Base-by-base conservation (phyloP, 2,329 filamentous ascomycete species). In the Penicillium aurantiogriseum region DNA sequence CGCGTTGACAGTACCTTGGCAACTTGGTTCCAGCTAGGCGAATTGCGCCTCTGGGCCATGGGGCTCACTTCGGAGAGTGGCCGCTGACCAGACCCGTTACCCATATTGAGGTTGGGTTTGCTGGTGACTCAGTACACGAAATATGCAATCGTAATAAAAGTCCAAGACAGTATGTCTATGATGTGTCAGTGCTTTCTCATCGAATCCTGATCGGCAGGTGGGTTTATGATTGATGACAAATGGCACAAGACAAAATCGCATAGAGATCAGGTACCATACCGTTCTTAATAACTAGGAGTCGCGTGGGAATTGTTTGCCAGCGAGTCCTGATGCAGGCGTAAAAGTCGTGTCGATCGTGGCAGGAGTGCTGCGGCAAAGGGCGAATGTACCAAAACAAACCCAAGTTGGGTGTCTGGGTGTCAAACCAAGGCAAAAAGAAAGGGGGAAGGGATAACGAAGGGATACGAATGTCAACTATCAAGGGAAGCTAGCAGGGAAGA, bases 41-140 rank as follows among this genome's bases (percentile, higher is more conserved):
- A 97, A 79, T 97, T 97, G 69, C 92, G 85, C 72, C 93, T 86
- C 75, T 87, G 88, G 77, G 92, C 91, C 61, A 89, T 89, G 51
- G 90, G 89, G 67, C 89, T 91, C 71, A 99, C 87, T 79, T 99
- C 94, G 61, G 91, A 90, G 63, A 99, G 83, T 57, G 94, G 90
- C 68, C 89, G 87, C 71, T 88, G 84, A 83, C 74, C 75, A 57
- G 74, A 77, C 69, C 83, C 81, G 72, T 79, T 82, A 54, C 79
- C 72, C 80, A 85, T 83, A 75, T 88, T 92, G 69, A 79, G 76
- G 44, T 88, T 85, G 59, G 88, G 87, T 53, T 82, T 54, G 31
- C 15, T 25, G 21, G 25, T 42, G 45, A 35, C 8, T 27, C 40
- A 21, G 42, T 38, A 51, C 42, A 52, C 38, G 33, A 54, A 52